These are phyloP conservation scores for Chaetomiaceae sp. DNA, from an alignment of 2,329 filamentous ascomycete species.

Conservation along the genomic window DNA sequence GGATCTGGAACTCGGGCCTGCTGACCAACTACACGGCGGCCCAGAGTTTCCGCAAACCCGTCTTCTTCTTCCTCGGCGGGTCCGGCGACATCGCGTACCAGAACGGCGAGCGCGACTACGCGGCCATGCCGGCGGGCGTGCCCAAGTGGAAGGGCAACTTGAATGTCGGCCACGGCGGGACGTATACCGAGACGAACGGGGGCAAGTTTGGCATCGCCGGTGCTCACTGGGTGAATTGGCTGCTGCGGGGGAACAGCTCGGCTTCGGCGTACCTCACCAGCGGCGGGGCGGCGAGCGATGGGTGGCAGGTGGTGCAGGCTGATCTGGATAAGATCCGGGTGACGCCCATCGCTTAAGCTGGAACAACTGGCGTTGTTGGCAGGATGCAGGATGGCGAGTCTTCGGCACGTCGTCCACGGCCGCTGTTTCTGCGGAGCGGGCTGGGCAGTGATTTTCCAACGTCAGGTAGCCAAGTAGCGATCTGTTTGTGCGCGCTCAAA, in stretches of 20 bases:
- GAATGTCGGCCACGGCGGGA: conserved; percentile 19
- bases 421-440: too few species aligned
- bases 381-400: too few species aligned
- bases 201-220: conserved; percentile 23
- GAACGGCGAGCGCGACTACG: conserved; percentile 23
- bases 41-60: conserved; percentile 17
- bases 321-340: conserved; percentile 15
- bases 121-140: conserved; percentile 9
- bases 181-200: conserved; percentile 14
- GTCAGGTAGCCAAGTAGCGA: too few species aligned
- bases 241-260: conserved; percentile 18
- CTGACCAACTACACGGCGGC: conserved; percentile 9
- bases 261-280: conserved; percentile 17
- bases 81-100: conserved; percentile 18
- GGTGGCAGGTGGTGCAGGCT: conserved; percentile 18
- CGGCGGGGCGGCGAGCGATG: conserved; percentile 12
- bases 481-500: too few species aligned
- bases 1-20: conserved; percentile 12
- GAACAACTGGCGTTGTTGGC: too few species aligned
- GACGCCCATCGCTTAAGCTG: conserved; percentile 1
- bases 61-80: conserved; percentile 22
- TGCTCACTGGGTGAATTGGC: conserved; percentile 17
- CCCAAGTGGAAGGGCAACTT: conserved; percentile 24
- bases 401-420: too few species aligned
- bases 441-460: too few species aligned